Evolutionary conservation across 2,329 filamentous ascomycete genomes (phyloP).

Genomic region (Albifimbria verrucaria): DNA sequence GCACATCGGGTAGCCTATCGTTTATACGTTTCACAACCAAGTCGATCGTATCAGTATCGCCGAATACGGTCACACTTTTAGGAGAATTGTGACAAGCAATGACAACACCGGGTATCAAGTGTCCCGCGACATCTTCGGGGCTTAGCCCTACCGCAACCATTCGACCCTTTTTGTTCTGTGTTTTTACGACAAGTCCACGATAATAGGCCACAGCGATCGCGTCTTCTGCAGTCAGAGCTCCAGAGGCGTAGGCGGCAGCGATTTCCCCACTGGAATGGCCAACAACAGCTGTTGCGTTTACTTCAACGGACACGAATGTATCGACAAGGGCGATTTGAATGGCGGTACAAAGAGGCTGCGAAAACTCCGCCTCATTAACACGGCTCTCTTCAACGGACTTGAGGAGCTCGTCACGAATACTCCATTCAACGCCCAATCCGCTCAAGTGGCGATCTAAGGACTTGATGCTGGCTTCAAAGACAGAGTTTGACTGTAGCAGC

Average conservation of each 20-base stretch:
- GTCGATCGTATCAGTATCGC: slow-evolving; percentile 21
- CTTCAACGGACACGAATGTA: slow-evolving; percentile 25
- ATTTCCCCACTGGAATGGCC: slow-evolving; percentile 44
- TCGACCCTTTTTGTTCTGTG: slow-evolving; percentile 14
- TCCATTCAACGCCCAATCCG: slow-evolving; percentile 10
- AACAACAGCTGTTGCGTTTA: slow-evolving; percentile 31
- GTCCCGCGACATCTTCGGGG: slow-evolving; percentile 20
- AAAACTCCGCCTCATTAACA: slow-evolving; percentile 27
- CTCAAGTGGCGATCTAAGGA: slow-evolving; percentile 6
- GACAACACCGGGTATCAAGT: slow-evolving; percentile 18
- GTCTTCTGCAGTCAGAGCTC: slow-evolving; percentile 27
- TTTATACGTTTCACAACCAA: slow-evolving; percentile 24
- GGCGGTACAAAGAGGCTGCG: slow-evolving; percentile 39
- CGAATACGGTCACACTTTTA: slow-evolving; percentile 31
- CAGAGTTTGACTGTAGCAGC: slow-evolving; percentile 8
- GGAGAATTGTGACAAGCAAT: slow-evolving; percentile 38
- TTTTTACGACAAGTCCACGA: slow-evolving; percentile 25
- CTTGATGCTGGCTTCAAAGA: slow-evolving; percentile 7
- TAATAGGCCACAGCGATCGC: slow-evolving; percentile 37
- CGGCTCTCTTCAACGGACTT: slow-evolving; percentile 7
- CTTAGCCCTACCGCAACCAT: slow-evolving; percentile 40
- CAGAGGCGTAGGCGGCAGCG: slow-evolving; percentile 40
- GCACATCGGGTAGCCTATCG: slow-evolving; percentile 20
- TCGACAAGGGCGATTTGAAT: slow-evolving; percentile 42
- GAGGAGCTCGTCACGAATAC: slow-evolving; percentile 15